phyloP scores from a whole-genome alignment of 2,329 filamentous ascomycete species.

The Monilinia fructicola region DNA sequence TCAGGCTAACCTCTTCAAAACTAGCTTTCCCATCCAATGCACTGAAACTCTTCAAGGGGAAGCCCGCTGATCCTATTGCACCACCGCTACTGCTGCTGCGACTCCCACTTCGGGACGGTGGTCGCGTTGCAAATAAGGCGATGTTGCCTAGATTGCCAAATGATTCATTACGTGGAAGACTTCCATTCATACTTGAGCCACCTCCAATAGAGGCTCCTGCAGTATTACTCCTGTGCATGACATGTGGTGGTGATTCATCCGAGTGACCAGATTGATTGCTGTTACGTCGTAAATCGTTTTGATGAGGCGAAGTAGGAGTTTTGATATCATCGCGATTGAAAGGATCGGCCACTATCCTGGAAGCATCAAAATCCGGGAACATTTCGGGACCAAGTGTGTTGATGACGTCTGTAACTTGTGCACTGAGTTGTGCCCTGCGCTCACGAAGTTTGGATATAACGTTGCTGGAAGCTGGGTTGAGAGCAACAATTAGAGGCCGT shows the following conservation, averaged over 20 bases:
- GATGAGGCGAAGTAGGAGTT: slow-evolving; percentile 34
- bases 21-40: slow-evolving; percentile 65
- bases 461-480: slow-evolving; percentile 82
- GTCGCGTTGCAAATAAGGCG: slow-evolving; percentile 85
- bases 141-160: slow-evolving; percentile 87
- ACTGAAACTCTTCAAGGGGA: slow-evolving; percentile 70
- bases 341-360: slow-evolving; percentile 64
- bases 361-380: slow-evolving; percentile 90
- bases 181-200: slow-evolving; percentile 39
- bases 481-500: slow-evolving; percentile 78
- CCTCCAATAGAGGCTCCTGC: slow-evolving; percentile 36
- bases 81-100: slow-evolving; percentile 68
- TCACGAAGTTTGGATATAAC: slow-evolving; percentile 76
- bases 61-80: slow-evolving; percentile 58
- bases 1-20: slow-evolving; percentile 79
- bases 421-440: slow-evolving; percentile 70
- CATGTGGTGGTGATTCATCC: slow-evolving; percentile 36
- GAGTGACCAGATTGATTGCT: slow-evolving; percentile 50
- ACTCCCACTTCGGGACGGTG: slow-evolving; percentile 74
- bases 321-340: slow-evolving; percentile 37
- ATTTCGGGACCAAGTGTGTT: slow-evolving; percentile 94
- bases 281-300: slow-evolving; percentile 41
- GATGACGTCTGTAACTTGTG: slow-evolving; percentile 85
- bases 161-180: slow-evolving; percentile 79
- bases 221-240: slow-evolving; percentile 33